Conservation (phyloP, 192 early-diverging fungal genomes). For the Lunasporangiospora selenospora region DNA sequence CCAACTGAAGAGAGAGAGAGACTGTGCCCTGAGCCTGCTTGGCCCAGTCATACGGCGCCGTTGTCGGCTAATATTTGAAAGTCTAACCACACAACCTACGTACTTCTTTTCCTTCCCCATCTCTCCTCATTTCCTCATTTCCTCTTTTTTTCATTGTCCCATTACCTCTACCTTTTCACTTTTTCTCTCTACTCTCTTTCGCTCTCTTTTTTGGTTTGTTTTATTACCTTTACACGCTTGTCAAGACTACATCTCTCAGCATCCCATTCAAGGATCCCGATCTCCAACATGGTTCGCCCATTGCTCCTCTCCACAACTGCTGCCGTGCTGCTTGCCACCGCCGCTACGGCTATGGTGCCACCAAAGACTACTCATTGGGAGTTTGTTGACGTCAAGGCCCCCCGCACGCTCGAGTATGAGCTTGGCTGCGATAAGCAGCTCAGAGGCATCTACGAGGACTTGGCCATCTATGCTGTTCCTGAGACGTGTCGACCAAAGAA, state of each 20-base stretch:
- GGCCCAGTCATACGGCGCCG: neutral
- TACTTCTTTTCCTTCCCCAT: neutral
- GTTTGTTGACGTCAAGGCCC: slow-evolving; percentile 23
- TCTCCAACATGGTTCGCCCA: slow-evolving; percentile 33
- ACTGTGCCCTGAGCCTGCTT: neutral
- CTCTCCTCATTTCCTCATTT: neutral
- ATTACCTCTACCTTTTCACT: neutral
- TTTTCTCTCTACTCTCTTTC: neutral
- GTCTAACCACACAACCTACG: too few species aligned
- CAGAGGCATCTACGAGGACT: slow-evolving; percentile 45
- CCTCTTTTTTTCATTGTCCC: neutral
- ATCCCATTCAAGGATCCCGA: too few species aligned
- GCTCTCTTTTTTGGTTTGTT: neutral
- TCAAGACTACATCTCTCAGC: too few species aligned
- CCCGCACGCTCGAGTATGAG: slow-evolving; percentile 28
- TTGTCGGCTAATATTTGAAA: too few species aligned
- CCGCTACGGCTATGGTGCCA: neutral
- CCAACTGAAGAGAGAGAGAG: neutral
- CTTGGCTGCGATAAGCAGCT: slow-evolving; percentile 27
- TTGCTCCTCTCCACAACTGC: slow-evolving; percentile 23
- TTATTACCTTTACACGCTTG: slow-evolving; percentile 3
- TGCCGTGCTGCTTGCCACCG: neutral
- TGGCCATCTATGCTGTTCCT: slow-evolving; percentile 37
- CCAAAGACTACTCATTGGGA: slow-evolving; percentile 19
- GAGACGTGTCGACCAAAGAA: slow-evolving; percentile 9